Base-by-base conservation (phyloP, 768 basidiomycete species). In the Royoungia palumana region DNA sequence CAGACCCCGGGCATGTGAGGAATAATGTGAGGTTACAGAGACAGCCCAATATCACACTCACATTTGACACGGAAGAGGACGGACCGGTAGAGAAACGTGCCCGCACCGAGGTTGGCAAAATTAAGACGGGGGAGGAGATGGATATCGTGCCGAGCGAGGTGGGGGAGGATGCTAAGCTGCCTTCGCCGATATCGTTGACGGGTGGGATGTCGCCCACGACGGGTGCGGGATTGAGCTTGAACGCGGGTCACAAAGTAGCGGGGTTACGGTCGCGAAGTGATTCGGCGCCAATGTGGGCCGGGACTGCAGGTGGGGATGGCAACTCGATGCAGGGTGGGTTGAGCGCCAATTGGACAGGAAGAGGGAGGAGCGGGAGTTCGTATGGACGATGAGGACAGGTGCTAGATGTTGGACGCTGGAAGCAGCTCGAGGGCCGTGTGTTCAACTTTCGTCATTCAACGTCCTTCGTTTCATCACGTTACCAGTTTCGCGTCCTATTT, bases 31-130 rank as follows among this genome's bases (percentile, higher is more conserved):
- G 53, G 13, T 24, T 38, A 19, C 57, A 28, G 47, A 57, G 40
- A 53, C 64, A 59, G 28, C 68, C 51, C n/a, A 70, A 54, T 44
- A 73, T 55, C 35, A 62, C 38, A 25, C 61, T 70, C 20, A 61
- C 68, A 19, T 40, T 58, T 39, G 58, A 71, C 6, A 55, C 50
- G 24, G 44, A 65, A 30, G 50, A 59, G 28, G 38, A 61, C 5
- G 49, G 59, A 17, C 51, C 55, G 32, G 49, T 58, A 19, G 54
- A 64, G 24, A 69, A 68, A 43, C 60, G 64, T 10, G 61, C 59
- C 17, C 51, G 58, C 6, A 56, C 60, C 3, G 61, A 57, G 6
- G 55, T 35, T 13, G 54, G 50, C 22, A 49, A 43, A 10, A 22
- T 21, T 14, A 34, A 53, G 27, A 30, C 39, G 22, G 45, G 49